Percentiles rank a stretch among this genome's conserved stretches.
Conservation (phyloP, 1,284 basidiomycete genomes). For the Fomitopsis betulina region DNA sequence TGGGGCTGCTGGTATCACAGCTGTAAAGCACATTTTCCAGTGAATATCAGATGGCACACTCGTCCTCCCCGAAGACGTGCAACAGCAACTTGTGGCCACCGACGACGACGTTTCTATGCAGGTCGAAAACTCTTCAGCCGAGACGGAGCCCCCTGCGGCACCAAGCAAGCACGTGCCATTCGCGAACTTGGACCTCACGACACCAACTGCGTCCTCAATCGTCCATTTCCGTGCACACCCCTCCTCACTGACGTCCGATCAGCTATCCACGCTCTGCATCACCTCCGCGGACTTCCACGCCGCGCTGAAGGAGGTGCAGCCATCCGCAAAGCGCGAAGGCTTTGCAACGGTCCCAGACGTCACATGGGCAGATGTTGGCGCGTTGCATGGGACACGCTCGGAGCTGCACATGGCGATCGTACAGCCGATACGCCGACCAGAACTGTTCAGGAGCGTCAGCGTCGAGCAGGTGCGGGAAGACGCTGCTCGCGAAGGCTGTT, state of each 20-base stretch:
- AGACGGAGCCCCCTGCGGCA: constrained; percentile 10
- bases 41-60: constrained; percentile 70
- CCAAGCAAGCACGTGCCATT: constrained; percentile 34
- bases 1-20: constrained; percentile 91
- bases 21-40: constrained; percentile 95
- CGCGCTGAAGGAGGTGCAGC: constrained; percentile 86
- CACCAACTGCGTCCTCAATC: constrained; percentile 62
- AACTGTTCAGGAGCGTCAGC: constrained; percentile 84
- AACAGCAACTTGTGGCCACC: neutral
- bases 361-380: constrained; percentile 93
- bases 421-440: constrained; percentile 88
- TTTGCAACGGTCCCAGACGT: constrained; percentile 97
- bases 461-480: constrained; percentile 94
- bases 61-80: constrained; percentile 40
- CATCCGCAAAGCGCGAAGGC: constrained; percentile 95
- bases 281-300: constrained; percentile 74
- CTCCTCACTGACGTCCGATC: constrained; percentile 66
- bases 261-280: constrained; percentile 80
- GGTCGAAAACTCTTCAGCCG: constrained; percentile 34
- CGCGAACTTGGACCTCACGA: constrained; percentile 32
- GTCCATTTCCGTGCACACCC: constrained; percentile 87
- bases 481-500: constrained; percentile 92
- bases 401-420: constrained; percentile 98
- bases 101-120: constrained; percentile 44
- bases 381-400: constrained; percentile 96